Evolutionary conservation across 371 early-diverging fungal species (phyloP).

Genomic region (Umbelopsis sp.): DNA sequence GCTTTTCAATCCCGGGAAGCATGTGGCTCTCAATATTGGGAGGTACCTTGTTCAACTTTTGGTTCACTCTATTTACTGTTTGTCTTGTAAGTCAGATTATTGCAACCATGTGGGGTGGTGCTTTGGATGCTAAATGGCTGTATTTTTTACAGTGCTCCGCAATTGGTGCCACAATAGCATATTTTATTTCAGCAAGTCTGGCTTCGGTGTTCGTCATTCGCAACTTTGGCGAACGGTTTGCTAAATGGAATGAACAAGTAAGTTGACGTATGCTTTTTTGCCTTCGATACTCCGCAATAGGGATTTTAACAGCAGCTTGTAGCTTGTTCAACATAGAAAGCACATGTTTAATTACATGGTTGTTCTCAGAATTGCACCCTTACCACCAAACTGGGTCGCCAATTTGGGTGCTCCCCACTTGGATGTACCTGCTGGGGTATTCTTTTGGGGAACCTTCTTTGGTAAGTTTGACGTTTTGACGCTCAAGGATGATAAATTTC

Average conservation of each 20-base stretch:
- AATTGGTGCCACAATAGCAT: constrained; percentile 62
- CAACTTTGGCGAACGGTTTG: constrained; percentile 57
- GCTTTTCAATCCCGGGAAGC: constrained; percentile 71
- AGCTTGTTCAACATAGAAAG: constrained; percentile 55
- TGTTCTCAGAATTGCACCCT: constrained; percentile 58
- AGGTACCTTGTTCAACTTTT: constrained; percentile 64
- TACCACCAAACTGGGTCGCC: constrained; percentile 70
- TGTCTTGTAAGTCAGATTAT: constrained; percentile 39
- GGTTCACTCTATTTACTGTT: constrained; percentile 59
- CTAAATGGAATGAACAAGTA: constrained; percentile 61
- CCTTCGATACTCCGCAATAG: not conserved
- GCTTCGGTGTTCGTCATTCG: constrained; percentile 58
- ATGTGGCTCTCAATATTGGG: constrained; percentile 72
- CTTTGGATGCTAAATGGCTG: constrained; percentile 1
- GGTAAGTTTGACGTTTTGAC: constrained; percentile 27
- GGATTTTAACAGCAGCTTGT: constrained; percentile 20
- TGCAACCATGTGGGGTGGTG: not conserved
- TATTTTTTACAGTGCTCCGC: constrained; percentile 51
- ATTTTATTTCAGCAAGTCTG: constrained; percentile 57
- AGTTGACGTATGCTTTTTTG: constrained; percentile 26
- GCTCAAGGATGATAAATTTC: too few species aligned
- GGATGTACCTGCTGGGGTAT: constrained; percentile 53
- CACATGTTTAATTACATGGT: constrained; percentile 69
- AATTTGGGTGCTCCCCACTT: constrained; percentile 68
- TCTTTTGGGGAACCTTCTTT: constrained; percentile 60